Conservation (phyloP, 176 grass and related monocot genomes). For the Triticum monococcum region DNA sequence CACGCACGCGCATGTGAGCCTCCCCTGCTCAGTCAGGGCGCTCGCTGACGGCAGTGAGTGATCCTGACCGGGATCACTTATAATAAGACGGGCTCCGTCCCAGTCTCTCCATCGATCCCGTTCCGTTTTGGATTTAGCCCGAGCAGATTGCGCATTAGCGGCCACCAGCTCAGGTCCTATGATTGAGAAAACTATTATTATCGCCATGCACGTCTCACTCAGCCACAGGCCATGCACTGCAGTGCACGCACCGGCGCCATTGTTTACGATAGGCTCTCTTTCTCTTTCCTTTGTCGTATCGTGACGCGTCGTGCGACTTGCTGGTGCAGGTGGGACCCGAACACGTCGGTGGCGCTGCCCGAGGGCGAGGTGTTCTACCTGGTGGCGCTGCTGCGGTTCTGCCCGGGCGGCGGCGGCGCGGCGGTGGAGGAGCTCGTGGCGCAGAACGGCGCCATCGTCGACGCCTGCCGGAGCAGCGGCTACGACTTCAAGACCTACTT, state of each 20-base stretch:
- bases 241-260: neutral
- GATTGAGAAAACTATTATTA: constrained; percentile 23
- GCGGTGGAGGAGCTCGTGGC: constrained; percentile 58
- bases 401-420: constrained; percentile 41
- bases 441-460: constrained; percentile 64
- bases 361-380: constrained; percentile 86
- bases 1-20: neutral
- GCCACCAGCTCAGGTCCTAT: constrained; percentile 29
- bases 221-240: neutral
- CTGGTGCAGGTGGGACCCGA: constrained; percentile 70
- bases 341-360: constrained; percentile 78
- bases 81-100: neutral
- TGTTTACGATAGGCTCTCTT: neutral
- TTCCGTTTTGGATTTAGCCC: constrained; percentile 38
- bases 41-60: constrained; percentile 1
- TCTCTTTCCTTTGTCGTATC: neutral
- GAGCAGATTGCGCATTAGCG: constrained; percentile 3
- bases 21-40: neutral
- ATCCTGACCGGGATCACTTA: neutral
- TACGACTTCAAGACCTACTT: constrained; percentile 94
- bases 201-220: neutral
- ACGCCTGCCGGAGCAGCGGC: constrained; percentile 58
- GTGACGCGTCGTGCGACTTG: neutral
- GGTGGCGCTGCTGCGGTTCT: constrained; percentile 88
- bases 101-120: neutral